Evolutionary conservation across 1,139 yeast species (phyloP).

Genomic region (Williopsis jadinii): DNA sequence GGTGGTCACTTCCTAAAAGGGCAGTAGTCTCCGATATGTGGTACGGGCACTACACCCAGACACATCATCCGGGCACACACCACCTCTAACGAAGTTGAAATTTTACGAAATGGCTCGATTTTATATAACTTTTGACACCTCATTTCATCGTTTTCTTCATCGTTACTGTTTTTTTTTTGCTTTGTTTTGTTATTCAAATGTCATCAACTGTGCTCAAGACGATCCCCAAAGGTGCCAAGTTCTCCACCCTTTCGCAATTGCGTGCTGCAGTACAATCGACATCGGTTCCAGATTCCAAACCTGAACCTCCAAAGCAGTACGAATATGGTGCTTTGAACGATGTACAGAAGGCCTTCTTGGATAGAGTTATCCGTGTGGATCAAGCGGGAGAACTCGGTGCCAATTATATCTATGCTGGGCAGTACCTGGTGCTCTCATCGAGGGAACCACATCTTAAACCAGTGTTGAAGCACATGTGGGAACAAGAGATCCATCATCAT

Average conservation of each 20-base stretch:
- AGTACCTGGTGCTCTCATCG: constrained; percentile 65
- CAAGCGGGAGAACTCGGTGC: constrained; percentile 99
- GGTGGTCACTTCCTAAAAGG: too few species aligned
- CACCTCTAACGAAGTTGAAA: too few species aligned
- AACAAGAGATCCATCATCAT: constrained; percentile 90
- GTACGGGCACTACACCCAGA: too few species aligned
- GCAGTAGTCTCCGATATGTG: too few species aligned
- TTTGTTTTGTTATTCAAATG: too few species aligned
- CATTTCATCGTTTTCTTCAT: too few species aligned
- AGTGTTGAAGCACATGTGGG: constrained; percentile 93
- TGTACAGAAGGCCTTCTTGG: constrained; percentile 62
- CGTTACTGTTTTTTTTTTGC: too few species aligned
- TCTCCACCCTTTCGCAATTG: constrained; percentile 18
- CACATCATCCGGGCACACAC: too few species aligned
- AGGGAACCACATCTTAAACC: constrained; percentile 68
- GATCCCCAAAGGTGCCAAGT: constrained; percentile 10
- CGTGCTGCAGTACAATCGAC: constrained; percentile 12
- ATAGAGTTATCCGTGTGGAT: constrained; percentile 80
- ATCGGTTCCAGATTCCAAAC: not conserved
- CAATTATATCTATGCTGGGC: constrained; percentile 87
- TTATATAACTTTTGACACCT: too few species aligned
- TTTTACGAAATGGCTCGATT: too few species aligned
- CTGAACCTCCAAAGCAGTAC: constrained; percentile 7
- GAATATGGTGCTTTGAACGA: constrained; percentile 31
- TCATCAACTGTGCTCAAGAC: constrained; percentile 5